Evolutionary conservation across 352 stramenopile species (phyloP).

Genomic region (Pythium coloratum): DNA sequence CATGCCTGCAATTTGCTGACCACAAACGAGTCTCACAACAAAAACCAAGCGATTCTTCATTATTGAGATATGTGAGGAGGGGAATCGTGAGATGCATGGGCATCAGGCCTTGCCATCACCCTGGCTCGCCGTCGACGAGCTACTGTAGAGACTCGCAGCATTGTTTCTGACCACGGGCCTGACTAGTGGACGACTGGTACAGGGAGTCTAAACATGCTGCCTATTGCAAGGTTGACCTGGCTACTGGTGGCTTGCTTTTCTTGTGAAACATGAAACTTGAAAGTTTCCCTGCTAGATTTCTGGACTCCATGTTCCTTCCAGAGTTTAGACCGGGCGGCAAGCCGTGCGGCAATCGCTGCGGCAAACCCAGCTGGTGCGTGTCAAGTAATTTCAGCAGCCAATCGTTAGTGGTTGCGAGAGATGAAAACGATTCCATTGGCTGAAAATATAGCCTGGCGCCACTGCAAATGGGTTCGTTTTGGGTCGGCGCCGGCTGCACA

Average conservation of each 20-base stretch:
- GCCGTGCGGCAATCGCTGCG: neutral
- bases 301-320: neutral
- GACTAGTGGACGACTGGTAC: neutral
- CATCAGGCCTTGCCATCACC: no score
- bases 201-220: neutral
- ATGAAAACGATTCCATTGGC: neutral
- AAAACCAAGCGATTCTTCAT: no score
- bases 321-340: neutral
- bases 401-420: neutral
- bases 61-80: no score
- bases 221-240: neutral
- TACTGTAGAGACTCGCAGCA: no score
- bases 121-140: no score
- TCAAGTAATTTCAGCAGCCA: constrained; percentile 4
- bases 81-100: no score
- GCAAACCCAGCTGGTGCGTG: neutral
- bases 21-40: no score
- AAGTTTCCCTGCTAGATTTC: constrained; percentile 1
- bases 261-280: neutral
- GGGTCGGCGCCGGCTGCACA: neutral
- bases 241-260: neutral
- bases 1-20: no score
- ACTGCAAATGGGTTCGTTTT: constrained; percentile 6
- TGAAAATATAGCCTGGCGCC: neutral
- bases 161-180: neutral